Base-by-base conservation (phyloP, 345 rosid species). In the Eucalyptus regnans region DNA sequence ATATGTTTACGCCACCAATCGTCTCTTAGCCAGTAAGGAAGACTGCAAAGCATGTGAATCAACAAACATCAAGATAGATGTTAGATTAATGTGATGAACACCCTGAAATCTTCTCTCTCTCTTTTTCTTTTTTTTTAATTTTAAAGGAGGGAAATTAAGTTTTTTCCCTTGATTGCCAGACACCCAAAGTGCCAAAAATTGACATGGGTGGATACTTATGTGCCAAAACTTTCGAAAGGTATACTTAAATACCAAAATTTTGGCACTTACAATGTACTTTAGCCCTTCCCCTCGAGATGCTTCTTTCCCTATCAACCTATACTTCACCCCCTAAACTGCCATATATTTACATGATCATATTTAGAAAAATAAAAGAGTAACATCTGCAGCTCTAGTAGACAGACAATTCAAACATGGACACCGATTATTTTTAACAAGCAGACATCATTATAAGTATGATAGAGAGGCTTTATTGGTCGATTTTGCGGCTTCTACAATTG, bases 181-280 rank as follows among this genome's bases (percentile, higher is more conserved):
- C 2, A 52, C 58, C 58, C 58, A 52, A 52, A 18, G 23, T 52
- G 58, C 58, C 56, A 52, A 52, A 52, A 52, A 52, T 52, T 52
- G 56, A 52, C 1, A 52, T 0, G 0, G 9, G 25, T 52, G 2
- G 4, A 18, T 10, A 52, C 56, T 52, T 52, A 52, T 18, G 56
- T 52, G 1, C 1, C 25, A 52, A 52, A 52, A 52, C 2, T 52
- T 52, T 20, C 1, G 0, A 18, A 52, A 52, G 0, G 0, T 52
- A 52, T 0, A 52, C 2, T 52, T 52, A 52, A 52, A 9, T 18
- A 1, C 1, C 23, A 52, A 52, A 52, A 52, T 52, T 52, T 52
- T 52, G 9, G 25, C 58, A 52, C 25, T 18, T 52, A 52, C 58
- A 52, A 52, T 52, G 25, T 20, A 52, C 58, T 20, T 18, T 52